Conservation (phyloP, 768 basidiomycete species). For the Tephrocybe sp. region DNA sequence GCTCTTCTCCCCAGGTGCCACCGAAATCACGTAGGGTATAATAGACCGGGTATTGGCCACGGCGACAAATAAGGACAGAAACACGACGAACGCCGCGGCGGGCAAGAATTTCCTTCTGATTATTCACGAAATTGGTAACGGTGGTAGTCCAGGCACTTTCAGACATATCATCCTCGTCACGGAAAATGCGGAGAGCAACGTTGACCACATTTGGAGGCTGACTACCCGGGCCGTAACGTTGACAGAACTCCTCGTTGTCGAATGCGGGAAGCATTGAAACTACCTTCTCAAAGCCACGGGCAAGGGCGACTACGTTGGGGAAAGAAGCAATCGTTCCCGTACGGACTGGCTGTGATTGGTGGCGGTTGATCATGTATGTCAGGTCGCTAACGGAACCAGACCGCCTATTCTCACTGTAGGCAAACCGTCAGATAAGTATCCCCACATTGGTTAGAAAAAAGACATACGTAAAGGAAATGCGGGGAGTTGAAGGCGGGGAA, state of each 20-base stretch:
- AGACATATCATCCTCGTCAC: conserved; percentile 71
- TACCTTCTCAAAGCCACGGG: conserved; percentile 73
- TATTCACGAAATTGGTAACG: conserved; percentile 70
- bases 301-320: conserved; percentile 65
- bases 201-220: conserved; percentile 93
- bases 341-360: conserved; percentile 86
- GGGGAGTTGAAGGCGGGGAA: conserved; percentile 83
- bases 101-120: conserved; percentile 55
- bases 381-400: conserved; percentile 95
- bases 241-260: conserved; percentile 65
- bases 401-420: conserved; percentile 58
- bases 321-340: conserved; percentile 92
- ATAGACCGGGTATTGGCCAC: conserved; percentile 90
- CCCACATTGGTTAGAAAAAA: background rate
- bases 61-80: conserved; percentile 88
- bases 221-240: conserved; percentile 68
- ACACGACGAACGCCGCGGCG: conserved; percentile 87
- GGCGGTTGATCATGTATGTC: conserved; percentile 84
- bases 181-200: conserved; percentile 86
- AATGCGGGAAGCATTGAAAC: conserved; percentile 73
- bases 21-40: conserved; percentile 81
- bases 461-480: conserved; percentile 48
- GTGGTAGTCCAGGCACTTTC: conserved; percentile 77
- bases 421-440: conserved; percentile 12
- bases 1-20: conserved; percentile 85